These are phyloP conservation scores for Datura wrightii DNA, from an alignment of 257 asterid genomes.

Conservation along the genomic window DNA sequence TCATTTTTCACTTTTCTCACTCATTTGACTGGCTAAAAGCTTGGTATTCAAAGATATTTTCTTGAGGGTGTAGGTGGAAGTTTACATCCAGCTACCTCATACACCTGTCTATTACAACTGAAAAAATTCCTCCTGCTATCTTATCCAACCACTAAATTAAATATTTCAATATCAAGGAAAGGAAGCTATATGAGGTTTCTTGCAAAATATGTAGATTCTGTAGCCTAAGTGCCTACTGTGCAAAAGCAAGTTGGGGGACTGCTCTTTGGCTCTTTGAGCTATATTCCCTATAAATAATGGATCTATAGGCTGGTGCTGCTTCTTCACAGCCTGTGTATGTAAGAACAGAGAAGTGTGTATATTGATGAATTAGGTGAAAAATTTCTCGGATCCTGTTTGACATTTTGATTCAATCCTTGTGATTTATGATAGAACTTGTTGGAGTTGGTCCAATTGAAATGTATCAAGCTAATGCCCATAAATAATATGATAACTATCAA, in stretches of 20 bases:
- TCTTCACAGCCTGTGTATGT: not conserved
- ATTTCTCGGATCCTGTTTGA: not conserved
- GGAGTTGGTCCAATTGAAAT: not conserved
- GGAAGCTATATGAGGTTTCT: not conserved
- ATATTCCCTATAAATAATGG: not conserved
- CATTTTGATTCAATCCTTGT: not conserved
- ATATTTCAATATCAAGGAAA: not conserved
- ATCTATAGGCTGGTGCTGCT: slow-evolving; percentile 15
- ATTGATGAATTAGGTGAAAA: not conserved
- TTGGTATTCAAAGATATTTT: not conserved
- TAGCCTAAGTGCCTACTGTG: not conserved
- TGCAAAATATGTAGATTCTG: not conserved
- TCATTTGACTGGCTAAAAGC: not conserved
- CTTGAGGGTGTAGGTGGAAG: not conserved
- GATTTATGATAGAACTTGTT: not conserved
- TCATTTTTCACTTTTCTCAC: not conserved
- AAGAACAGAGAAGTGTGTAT: not conserved
- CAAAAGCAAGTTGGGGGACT: not conserved
- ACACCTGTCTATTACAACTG: not conserved
- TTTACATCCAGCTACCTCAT: not conserved
- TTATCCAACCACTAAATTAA: not conserved
- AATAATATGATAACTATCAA: not conserved
- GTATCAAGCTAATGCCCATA: not conserved
- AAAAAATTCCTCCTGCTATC: not conserved
- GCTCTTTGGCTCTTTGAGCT: not conserved